These are phyloP conservation scores for Colletotrichum liriopes DNA, from an alignment of 2,329 filamentous ascomycete species.

Conservation along the genomic window DNA sequence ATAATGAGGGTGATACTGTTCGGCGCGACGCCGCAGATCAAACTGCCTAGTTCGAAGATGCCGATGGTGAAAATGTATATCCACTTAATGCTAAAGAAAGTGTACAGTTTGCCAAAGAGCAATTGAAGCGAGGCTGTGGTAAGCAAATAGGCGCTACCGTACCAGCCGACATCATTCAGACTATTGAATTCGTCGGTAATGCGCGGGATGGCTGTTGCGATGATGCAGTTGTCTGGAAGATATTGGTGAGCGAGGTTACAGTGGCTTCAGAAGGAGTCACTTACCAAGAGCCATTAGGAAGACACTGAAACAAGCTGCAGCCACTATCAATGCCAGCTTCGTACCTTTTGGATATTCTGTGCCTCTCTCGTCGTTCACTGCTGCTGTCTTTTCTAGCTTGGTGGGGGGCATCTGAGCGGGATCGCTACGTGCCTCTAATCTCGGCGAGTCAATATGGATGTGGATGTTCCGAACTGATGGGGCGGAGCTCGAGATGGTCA, in stretches of 20 bases:
- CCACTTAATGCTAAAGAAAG: conserved; percentile 61
- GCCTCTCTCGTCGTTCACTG: not conserved
- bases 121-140: conserved; percentile 59
- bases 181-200: conserved; percentile 61
- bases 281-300: conserved; percentile 59
- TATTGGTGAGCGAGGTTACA: not conserved
- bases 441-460: not conserved
- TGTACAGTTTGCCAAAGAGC: conserved; percentile 61
- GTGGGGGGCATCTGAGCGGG: not conserved
- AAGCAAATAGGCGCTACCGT: conserved; percentile 61
- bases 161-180: conserved; percentile 66
- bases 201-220: conserved; percentile 61
- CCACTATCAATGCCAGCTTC: conserved; percentile 54
- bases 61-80: conserved; percentile 56
- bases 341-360: conserved; percentile 30
- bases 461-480: conserved; percentile 20
- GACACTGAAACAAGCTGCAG: conserved; percentile 57
- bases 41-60: conserved; percentile 61
- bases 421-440: not conserved
- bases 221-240: conserved; percentile 56
- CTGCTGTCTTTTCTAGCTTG: not conserved
- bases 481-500: conserved; percentile 16
- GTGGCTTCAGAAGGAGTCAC: not conserved
- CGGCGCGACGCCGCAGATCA: conserved; percentile 56
- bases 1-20: conserved; percentile 53